These are phyloP conservation scores for Hanseniaspora taiwanica DNA, from an alignment of 805 yeast genomes.

Conservation along the genomic window DNA sequence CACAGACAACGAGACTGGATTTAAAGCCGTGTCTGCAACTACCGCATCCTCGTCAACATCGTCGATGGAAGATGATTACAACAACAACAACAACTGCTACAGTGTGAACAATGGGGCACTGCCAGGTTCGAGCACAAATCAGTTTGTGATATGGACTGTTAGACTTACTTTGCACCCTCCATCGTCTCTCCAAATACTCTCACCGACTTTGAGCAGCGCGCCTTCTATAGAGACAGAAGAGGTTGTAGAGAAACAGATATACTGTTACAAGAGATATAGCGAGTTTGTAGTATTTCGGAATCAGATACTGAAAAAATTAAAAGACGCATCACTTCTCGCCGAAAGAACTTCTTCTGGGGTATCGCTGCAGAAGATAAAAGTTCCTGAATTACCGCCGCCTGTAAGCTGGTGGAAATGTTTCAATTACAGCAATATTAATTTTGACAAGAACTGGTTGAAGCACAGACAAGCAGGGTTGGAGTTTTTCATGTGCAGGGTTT, in stretches of 20 bases:
- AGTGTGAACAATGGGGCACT: background rate
- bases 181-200: background rate
- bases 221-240: background rate
- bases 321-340: too few relatives aligned
- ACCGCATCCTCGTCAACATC: too few relatives aligned
- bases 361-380: conserved; percentile 12
- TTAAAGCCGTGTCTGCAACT: too few relatives aligned
- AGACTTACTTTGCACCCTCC: conserved; percentile 1
- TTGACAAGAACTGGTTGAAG: conserved; percentile 36
- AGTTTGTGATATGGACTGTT: conserved; percentile 3
- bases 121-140: background rate
- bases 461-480: conserved; percentile 44
- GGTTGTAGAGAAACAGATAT: background rate
- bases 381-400: conserved; percentile 42
- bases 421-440: conserved; percentile 21
- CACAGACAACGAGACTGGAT: conserved; percentile 18
- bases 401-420: conserved; percentile 25
- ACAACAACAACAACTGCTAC: too few relatives aligned
- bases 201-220: background rate
- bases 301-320: background rate
- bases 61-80: too few relatives aligned
- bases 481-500: conserved; percentile 41
- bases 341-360: background rate
- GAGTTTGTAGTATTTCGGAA: conserved; percentile 5
- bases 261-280: conserved; percentile 6